These are phyloP conservation scores for Zalerion maritima DNA, from an alignment of 495 filamentous ascomycete genomes.

Conservation along the genomic window DNA sequence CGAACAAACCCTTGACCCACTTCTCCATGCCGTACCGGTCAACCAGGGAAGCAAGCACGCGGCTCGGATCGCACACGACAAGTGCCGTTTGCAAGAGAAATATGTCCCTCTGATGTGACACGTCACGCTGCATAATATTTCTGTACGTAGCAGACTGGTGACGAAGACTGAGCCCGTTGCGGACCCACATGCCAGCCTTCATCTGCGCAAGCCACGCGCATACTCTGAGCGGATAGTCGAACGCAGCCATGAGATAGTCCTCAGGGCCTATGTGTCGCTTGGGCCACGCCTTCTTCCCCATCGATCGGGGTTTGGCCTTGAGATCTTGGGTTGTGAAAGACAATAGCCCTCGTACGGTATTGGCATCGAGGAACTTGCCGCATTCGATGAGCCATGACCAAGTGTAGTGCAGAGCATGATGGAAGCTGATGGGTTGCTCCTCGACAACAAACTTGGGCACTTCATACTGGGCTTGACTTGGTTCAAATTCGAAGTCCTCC, in stretches of 20 bases:
- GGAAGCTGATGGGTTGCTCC: conserved; percentile 85
- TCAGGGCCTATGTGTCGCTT: conserved; percentile 41
- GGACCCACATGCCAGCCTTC: conserved; percentile 96
- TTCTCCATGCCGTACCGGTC: conserved; percentile 78
- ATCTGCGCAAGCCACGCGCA: conserved; percentile 97
- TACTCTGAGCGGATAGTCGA: conserved; percentile 84
- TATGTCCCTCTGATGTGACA: conserved; percentile 88
- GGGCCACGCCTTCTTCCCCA: conserved; percentile 37
- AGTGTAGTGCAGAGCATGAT: conserved; percentile 91
- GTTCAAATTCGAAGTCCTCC: conserved; percentile 66
- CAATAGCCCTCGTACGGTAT: conserved; percentile 50
- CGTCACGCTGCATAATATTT: conserved; percentile 72
- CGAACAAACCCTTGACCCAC: conserved; percentile 79
- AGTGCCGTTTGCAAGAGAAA: conserved; percentile 85
- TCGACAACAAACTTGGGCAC: conserved; percentile 83
- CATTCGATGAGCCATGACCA: conserved; percentile 95
- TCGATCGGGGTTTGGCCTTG: conserved; percentile 36
- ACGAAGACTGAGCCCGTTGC: conserved; percentile 86
- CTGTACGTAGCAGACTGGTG: conserved; percentile 91
- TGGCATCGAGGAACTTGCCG: conserved; percentile 56
- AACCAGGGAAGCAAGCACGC: conserved; percentile 77
- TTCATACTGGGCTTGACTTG: conserved; percentile 37
- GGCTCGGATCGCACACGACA: conserved; percentile 68
- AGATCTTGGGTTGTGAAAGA: conserved; percentile 47
- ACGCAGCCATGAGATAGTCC: conserved; percentile 71